Evolutionary conservation across 2,329 filamentous ascomycete genomes (phyloP), one percentile per base, ranked within the genome.

Genomic region (Furcasterigmium furcatum): DNA sequence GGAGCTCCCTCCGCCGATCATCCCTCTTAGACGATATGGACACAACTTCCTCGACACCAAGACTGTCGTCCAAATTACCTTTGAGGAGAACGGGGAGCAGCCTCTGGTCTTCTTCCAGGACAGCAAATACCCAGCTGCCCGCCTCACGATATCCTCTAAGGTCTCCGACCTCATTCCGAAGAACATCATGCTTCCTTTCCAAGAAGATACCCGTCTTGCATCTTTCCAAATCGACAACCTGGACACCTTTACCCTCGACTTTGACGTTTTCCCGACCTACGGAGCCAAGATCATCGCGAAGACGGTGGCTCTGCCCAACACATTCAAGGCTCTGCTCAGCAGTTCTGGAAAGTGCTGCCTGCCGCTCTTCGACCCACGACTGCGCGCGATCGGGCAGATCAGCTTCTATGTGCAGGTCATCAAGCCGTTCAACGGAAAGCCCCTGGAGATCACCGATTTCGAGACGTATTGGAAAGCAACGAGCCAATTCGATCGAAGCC

Each of bases 391-490:
- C 58, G 94, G 94, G 6, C 88, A 95, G 58, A 89, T 97, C 54
- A 90, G 84, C 52, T 99, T 99, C 72, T 88, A 88, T 53, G 95
- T 90, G 45, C 91, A 97, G 62, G 90, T 97, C 21, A 95, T 99
- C 63, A 96, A 96, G 60, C 94, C 94, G 1, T 99, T 97, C 70
- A 83, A 85, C 51, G 92, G 94, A 8, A 87, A 91, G 49, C 91
- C 94, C 4, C 74, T 99, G 19, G 94, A 99, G 65, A 96, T 99
- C 49, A 95, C 94, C 1, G 91, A 97, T 60, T 99, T 97, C 57
- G 94, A 95, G 52, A 97, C 94, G 1, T 99, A 99, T 66, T 99
- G 94, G 94, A 99, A 97, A 67, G 92, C 92, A 1, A 99, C 94
- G 1, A 96, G 91, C 58, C 91, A 96, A 56, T 79, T 94, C 40